Evolutionary conservation across 208 protist species (phyloP).

Genomic region (Leishmania turanica): DNA sequence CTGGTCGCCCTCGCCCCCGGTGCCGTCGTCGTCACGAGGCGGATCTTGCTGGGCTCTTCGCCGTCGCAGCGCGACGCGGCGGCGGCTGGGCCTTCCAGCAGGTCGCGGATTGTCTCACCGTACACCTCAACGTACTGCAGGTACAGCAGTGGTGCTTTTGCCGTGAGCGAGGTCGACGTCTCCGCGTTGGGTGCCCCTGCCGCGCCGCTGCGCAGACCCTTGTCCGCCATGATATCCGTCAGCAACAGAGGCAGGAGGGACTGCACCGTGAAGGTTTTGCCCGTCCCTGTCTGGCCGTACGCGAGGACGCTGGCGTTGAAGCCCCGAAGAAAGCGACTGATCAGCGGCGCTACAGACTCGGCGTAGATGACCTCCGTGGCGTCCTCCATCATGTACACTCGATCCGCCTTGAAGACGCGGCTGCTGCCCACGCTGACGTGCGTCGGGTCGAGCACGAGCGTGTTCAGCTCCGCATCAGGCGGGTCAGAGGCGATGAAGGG

Average conservation of each 20-base stretch:
- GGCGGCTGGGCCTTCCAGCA: slow-evolving; percentile 45
- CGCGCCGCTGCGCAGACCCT: neutral
- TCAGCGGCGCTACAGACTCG: slow-evolving; percentile 65
- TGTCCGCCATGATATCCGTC: slow-evolving; percentile 66
- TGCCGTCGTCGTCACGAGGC: slow-evolving; percentile 20
- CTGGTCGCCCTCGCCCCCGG: neutral
- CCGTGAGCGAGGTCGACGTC: too few relatives aligned
- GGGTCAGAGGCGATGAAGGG: slow-evolving; percentile 65
- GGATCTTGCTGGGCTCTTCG: slow-evolving; percentile 30
- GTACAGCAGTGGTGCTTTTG: slow-evolving; percentile 32
- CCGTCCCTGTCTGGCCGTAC: slow-evolving; percentile 95
- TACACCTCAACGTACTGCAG: slow-evolving; percentile 95
- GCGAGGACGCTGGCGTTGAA: slow-evolving; percentile 93
- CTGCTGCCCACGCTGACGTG: slow-evolving; percentile 80
- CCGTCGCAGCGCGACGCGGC: neutral
- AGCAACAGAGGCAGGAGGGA: slow-evolving; percentile 74
- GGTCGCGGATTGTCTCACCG: slow-evolving; percentile 92
- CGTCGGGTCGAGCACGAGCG: slow-evolving; percentile 43
- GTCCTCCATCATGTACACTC: slow-evolving; percentile 73
- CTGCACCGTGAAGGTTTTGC: slow-evolving; percentile 95
- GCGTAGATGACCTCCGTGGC: slow-evolving; percentile 76
- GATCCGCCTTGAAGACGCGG: slow-evolving; percentile 90
- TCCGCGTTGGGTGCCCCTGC: neutral
- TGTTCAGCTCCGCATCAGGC: slow-evolving; percentile 40
- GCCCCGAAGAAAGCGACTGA: slow-evolving; percentile 80